Conservation (phyloP, 805 yeast species). For the Yamadazyma phyllophila region DNA sequence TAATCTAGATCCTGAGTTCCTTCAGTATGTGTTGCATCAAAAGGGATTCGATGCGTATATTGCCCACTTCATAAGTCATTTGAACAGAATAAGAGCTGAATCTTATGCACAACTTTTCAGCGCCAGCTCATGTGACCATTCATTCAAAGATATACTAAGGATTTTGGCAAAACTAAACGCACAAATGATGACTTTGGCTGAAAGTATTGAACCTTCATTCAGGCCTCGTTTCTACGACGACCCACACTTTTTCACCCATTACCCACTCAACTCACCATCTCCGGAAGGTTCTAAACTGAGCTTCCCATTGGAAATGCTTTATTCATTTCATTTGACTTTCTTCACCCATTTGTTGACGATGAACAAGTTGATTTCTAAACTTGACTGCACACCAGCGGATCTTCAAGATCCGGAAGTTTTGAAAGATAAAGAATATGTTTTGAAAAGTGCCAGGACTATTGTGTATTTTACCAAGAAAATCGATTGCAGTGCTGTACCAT, state of each 20-base stretch:
- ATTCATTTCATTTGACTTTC: conserved; percentile 28
- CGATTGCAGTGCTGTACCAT: conserved; percentile 18
- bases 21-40: conserved; percentile 4
- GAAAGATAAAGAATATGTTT: conserved; percentile 20
- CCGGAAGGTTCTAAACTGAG: background rate
- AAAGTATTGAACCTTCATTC: conserved; percentile 15
- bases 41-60: conserved; percentile 12
- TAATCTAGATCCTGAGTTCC: conserved; percentile 11
- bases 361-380: conserved; percentile 25
- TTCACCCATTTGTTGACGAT: conserved; percentile 37
- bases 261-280: background rate
- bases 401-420: conserved; percentile 13
- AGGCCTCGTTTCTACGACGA: conserved; percentile 35
- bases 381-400: conserved; percentile 6
- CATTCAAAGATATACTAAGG: conserved; percentile 19
- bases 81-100: conserved; percentile 29
- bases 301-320: conserved; percentile 13
- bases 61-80: conserved; percentile 9
- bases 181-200: conserved; percentile 27
- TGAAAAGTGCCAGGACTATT: conserved; percentile 39
- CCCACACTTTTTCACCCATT: conserved; percentile 21
- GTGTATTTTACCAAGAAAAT: conserved; percentile 23
- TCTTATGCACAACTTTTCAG: conserved; percentile 32
- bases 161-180: conserved; percentile 26
- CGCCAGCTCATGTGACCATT: conserved; percentile 23